These are phyloP conservation scores for Aureobasidium melanogenum DNA, from an alignment of 2,329 filamentous ascomycete genomes.

Conservation along the genomic window DNA sequence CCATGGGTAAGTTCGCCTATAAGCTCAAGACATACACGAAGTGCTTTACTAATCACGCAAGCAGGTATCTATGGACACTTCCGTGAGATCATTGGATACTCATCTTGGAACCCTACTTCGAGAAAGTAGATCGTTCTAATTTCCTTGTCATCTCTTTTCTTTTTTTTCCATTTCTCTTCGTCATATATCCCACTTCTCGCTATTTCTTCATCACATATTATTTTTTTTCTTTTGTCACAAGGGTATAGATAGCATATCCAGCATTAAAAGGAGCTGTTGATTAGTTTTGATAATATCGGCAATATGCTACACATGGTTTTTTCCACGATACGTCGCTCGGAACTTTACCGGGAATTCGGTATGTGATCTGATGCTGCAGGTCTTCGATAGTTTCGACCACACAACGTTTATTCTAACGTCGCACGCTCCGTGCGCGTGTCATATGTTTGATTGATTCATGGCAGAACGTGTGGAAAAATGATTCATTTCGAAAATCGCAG, in stretches of 20 bases:
- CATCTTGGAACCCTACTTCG: constrained; percentile 41
- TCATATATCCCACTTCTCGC: not conserved
- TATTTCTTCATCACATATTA: not conserved
- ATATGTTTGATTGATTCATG: not conserved
- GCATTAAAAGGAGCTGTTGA: not conserved
- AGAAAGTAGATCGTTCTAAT: constrained; percentile 18
- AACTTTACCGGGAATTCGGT: not conserved
- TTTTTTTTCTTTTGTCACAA: not conserved
- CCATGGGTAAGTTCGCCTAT: constrained; percentile 27
- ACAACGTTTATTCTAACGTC: not conserved
- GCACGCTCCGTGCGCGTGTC: not conserved
- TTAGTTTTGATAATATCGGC: not conserved
- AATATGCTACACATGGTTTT: not conserved
- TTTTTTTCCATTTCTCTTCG: not conserved
- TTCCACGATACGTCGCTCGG: not conserved
- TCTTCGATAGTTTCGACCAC: not conserved
- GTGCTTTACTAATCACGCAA: not conserved
- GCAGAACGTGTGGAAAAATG: not conserved
- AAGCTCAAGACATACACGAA: not conserved
- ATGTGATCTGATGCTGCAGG: not conserved
- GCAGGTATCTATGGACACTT: constrained; percentile 37
- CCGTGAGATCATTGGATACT: constrained; percentile 37
- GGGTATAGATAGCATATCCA: not conserved
- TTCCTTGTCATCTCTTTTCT: not conserved
- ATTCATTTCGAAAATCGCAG: not conserved